Percentiles rank a stretch among this genome's conserved stretches.
Evolutionary conservation across 179 eudicot genomes (phyloP).

Genomic region (Carnegiea gigantea): DNA sequence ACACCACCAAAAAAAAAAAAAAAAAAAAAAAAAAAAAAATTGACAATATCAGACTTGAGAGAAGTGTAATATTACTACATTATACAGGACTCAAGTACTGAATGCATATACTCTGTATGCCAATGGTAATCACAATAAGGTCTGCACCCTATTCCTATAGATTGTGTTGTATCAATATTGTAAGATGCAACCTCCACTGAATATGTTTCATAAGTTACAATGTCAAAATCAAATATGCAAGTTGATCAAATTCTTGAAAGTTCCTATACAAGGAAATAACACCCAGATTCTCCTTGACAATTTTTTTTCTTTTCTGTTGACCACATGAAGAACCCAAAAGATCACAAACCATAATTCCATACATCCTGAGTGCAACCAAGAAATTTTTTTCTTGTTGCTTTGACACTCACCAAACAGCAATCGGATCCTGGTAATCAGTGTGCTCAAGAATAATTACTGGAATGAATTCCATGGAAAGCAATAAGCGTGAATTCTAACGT

Average conservation of each 20-base stretch:
- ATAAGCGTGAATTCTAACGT: too few relatives aligned
- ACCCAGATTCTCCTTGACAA: background rate
- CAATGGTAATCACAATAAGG: background rate
- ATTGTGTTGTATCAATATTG: background rate
- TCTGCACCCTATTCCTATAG: background rate
- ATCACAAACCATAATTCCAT: too few relatives aligned
- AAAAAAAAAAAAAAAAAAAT: background rate
- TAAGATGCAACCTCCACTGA: background rate
- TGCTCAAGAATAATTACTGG: background rate
- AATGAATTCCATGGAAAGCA: background rate
- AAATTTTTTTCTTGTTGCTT: background rate
- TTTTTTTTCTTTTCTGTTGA: background rate
- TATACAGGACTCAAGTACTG: background rate
- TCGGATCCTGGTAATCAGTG: too few relatives aligned
- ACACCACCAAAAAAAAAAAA: too few relatives aligned
- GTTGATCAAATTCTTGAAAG: background rate
- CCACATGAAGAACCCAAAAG: background rate
- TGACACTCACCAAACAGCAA: background rate
- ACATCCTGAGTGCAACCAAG: too few relatives aligned
- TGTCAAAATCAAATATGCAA: background rate
- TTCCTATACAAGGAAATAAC: background rate
- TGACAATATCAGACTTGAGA: constrained; percentile 7
- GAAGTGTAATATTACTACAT: background rate
- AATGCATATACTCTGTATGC: background rate
- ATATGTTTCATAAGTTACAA: background rate